Percentiles rank a stretch among this genome's conserved stretches.
Conservation (phyloP, 2,329 filamentous ascomycete genomes). For the Chrysoporthe cubensis region DNA sequence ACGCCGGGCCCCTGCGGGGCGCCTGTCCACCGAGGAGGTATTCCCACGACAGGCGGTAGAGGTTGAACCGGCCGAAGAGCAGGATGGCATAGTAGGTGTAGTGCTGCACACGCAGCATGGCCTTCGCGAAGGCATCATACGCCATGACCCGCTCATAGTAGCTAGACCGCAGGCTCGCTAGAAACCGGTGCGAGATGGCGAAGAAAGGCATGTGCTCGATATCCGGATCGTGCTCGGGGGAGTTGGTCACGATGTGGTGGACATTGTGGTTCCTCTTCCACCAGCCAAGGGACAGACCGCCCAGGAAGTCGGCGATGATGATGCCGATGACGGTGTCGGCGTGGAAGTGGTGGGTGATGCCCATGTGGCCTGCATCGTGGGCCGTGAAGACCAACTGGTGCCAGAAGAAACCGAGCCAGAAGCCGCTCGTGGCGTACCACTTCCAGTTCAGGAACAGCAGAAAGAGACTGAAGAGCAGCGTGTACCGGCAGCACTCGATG, state of each 20-base stretch:
- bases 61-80: conserved; percentile 81
- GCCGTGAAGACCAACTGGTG: conserved; percentile 93
- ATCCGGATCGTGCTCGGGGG: conserved; percentile 92
- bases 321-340: conserved; percentile 86
- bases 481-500: conserved; percentile 74
- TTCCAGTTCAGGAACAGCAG: conserved; percentile 63
- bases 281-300: conserved; percentile 90
- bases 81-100: conserved; percentile 85
- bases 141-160: conserved; percentile 83
- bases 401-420: conserved; percentile 84
- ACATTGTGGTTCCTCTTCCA: conserved; percentile 98
- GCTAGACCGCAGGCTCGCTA: conserved; percentile 73
- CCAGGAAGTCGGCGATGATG: conserved; percentile 84
- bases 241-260: conserved; percentile 95
- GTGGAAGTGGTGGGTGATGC: conserved; percentile 89
- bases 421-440: conserved; percentile 72
- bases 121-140: conserved; percentile 74
- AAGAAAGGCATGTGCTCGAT: conserved; percentile 92
- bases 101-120: conserved; percentile 74
- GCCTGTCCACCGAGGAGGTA: conserved; percentile 73
- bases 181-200: conserved; percentile 80
- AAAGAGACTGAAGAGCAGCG: conserved; percentile 65
- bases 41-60: conserved; percentile 81
- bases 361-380: conserved; percentile 96
- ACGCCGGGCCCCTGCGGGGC: conserved; percentile 74